These are phyloP conservation scores for Boechera stricta DNA, from an alignment of 345 rosid genomes.

Conservation along the genomic window DNA sequence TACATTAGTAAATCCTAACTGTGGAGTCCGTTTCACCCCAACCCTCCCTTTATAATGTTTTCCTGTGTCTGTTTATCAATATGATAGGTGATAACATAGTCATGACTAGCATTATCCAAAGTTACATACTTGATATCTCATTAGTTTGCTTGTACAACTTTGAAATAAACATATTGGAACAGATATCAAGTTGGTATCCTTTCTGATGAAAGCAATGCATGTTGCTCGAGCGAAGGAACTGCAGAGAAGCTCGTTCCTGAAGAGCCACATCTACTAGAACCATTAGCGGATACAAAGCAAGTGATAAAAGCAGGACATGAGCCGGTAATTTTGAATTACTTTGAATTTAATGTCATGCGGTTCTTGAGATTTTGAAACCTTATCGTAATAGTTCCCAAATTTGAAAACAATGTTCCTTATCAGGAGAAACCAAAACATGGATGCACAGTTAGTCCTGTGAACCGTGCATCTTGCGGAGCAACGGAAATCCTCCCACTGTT, in stretches of 20 bases:
- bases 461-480: constrained; percentile 46
- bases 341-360: not conserved
- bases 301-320: constrained; percentile 5
- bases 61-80: not conserved
- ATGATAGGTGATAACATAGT: no score
- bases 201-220: constrained; percentile 20
- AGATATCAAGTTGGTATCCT: constrained; percentile 30
- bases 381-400: not conserved
- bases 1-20: not conserved
- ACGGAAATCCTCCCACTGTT: constrained; percentile 62
- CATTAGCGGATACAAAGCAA: constrained; percentile 8
- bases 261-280: constrained; percentile 19
- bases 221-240: constrained; percentile 10
- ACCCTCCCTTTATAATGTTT: not conserved
- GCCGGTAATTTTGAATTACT: constrained; percentile 5
- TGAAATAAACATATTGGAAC: constrained; percentile 21
- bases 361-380: not conserved
- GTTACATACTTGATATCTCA: constrained; percentile 30
- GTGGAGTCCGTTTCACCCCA: not conserved
- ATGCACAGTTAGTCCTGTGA: constrained; percentile 48
- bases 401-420: constrained; percentile 16
- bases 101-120: not conserved
- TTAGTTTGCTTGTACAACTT: constrained; percentile 37
- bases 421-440: constrained; percentile 62
- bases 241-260: constrained; percentile 21